A percentile compares a stretch with the other conserved stretches of the same genome.
Conservation (phyloP, 1,284 basidiomycete species). For the Moesziomyces parantarcticus region DNA sequence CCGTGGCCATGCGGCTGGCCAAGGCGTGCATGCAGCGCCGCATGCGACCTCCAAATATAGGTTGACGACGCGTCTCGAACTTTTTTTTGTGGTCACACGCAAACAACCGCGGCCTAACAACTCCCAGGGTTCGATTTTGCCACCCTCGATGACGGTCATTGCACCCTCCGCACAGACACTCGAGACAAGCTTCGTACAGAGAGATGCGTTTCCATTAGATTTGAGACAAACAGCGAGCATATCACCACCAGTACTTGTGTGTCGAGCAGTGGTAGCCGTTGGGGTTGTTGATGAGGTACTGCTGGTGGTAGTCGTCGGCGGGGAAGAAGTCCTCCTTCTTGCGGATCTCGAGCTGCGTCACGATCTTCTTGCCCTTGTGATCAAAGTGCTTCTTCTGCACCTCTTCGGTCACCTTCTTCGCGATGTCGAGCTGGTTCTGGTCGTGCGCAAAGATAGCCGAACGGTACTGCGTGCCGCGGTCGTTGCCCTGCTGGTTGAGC, state of each 20-base stretch:
- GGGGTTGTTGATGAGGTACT: conserved; percentile 62
- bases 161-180: background rate
- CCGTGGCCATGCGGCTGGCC: background rate
- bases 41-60: background rate
- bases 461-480: conserved; percentile 77
- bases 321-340: conserved; percentile 43
- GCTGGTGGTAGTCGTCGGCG: conserved; percentile 66
- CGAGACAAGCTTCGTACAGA: background rate
- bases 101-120: background rate
- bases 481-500: conserved; percentile 67
- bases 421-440: conserved; percentile 79
- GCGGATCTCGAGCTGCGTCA: conserved; percentile 71
- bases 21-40: background rate
- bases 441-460: conserved; percentile 88
- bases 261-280: conserved; percentile 63
- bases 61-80: background rate
- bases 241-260: conserved; percentile 49
- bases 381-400: conserved; percentile 81
- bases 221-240: background rate
- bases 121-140: background rate
- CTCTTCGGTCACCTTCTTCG: conserved; percentile 82
- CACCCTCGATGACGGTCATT: background rate
- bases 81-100: background rate
- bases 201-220: background rate
- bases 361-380: conserved; percentile 79